Evolutionary conservation across 2,329 filamentous ascomycete species (phyloP).

Genomic region (Tolypocladium tropicale): DNA sequence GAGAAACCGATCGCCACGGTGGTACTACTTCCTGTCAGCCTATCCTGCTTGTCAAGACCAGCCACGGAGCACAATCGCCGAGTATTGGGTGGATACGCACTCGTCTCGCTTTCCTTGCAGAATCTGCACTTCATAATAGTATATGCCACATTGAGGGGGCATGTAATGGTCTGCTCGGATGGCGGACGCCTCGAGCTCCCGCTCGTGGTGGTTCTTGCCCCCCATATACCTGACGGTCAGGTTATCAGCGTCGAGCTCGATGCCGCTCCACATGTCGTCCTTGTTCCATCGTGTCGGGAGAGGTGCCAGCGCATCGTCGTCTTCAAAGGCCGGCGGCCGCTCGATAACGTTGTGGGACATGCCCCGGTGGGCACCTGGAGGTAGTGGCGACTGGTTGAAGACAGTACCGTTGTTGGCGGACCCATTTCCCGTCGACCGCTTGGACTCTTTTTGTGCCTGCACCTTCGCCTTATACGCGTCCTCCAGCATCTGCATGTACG

Average conservation of each 20-base stretch:
- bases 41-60: neutral
- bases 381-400: conserved; percentile 29
- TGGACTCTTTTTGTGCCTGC: conserved; percentile 37
- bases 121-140: conserved; percentile 73
- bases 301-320: conserved; percentile 49
- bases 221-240: conserved; percentile 56
- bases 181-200: conserved; percentile 66
- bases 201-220: conserved; percentile 34
- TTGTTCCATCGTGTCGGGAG: conserved; percentile 79
- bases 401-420: conserved; percentile 43
- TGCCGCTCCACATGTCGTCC: conserved; percentile 58
- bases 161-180: conserved; percentile 79
- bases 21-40: conserved; percentile 29
- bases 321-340: conserved; percentile 50
- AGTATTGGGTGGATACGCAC: conserved; percentile 27
- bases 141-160: conserved; percentile 83
- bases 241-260: conserved; percentile 68
- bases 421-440: conserved; percentile 10
- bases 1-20: conserved; percentile 56
- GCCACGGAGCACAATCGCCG: neutral
- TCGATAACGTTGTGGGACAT: conserved; percentile 81
- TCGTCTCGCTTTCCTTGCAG: conserved; percentile 42
- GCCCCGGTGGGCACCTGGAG: conserved; percentile 54
- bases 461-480: conserved; percentile 56
- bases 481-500: conserved; percentile 67